Evolutionary conservation across 108 stramenopile species (phyloP), one percentile per base, ranked within the genome.

Genomic region (Cafeteria roenbergensis): DNA sequence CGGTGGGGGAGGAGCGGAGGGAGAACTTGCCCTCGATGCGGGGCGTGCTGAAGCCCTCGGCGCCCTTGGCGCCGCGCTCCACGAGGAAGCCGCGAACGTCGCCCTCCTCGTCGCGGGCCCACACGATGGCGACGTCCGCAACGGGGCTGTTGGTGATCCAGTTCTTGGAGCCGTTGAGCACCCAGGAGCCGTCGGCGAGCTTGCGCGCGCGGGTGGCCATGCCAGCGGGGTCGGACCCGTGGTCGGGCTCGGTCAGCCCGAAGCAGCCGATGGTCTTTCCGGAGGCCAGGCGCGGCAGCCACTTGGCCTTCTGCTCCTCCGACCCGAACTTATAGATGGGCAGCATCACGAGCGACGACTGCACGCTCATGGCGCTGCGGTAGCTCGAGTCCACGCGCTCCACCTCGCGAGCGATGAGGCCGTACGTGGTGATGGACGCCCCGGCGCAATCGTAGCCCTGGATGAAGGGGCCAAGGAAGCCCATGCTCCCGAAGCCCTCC

Each of bases 91-190:
- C 94, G 48, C 82, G 71, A 22, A 95, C 80, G 28, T 74, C 75
- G 0, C 86, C 88, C 36, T 76, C 78, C 57, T 87, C 87, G 64
- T 65, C 64, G 20, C 80, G 72, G 14, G 92, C 92, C 92, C 92
- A 93, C 0, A 93, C 79, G 31, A 93, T 74, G 71, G 86, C 84
- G 14, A 95, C 85, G 68, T 95, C 90, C 8, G 94, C 92, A 55
- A 92, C 88, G 25, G 94, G 92, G 17, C 83, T 79, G 80, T 93
- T 91, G 51, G 94, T 95, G 73, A 95, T 95, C 94, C 94, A 95
- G 63, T 90, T 92, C 73, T 95, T 95, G 70, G 82, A 72, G 22
- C 94, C 94, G 68, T 85, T 89, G 57, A 95, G 71, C 0, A 89
- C 25, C 61, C 63, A 80, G 34, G 52, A 33, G 33, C 82, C 55